Base-by-base conservation (phyloP, 352 stramenopile species). In the Globisporangium radiosum region DNA sequence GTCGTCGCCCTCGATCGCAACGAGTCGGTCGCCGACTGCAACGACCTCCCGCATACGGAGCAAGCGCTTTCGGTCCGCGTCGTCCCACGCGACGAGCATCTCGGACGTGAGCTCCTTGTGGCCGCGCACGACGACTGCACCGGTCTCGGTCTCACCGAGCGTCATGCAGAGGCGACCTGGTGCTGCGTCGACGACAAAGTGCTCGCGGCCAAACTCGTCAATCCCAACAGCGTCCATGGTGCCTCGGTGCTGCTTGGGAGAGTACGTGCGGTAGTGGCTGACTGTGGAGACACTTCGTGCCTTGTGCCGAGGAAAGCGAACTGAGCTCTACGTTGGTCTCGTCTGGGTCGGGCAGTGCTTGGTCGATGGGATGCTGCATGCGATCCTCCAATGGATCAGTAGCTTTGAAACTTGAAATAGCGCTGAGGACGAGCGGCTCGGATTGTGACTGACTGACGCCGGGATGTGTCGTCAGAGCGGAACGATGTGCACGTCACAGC, bases 111-210 rank as follows among this genome's bases (percentile, higher is more conserved):
- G 47, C 3, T 53, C 36, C n/a, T 81, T 75, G 15, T 84, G 51
- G 0, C 70, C 68, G 36, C 70, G 65, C 17, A 88, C 75, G n/a
- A 85, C 57, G 8, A 82, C 64, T 36, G 75, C 78, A 1, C 68
- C 76, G 3, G 56, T 53, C 0, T 81, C 74, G 36, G 68, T 78
- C 55, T 88, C 78, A 33, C 71, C 63, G 6, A 88, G 64, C 39
- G 73, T 75, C 44, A 88, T 70, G 11, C 78, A 76, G n/a, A 88
- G 62, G 0, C 72, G 74, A 8, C 76, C 78, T 14, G 73, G 68
- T 2, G 74, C 70, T 0, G 74, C 74, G 59, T 80, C 69, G 7
- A 81, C 68, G 7, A 71, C 62, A 47, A 82, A 82, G 51, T 75
- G 68, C 44, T 79, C 66, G 40, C 75, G 75, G 10, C 75, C 75